Percentiles rank a stretch among this genome's conserved stretches.
Evolutionary conservation across 2,329 filamentous ascomycete genomes (phyloP).

Genomic region (Calonectria hawksworthii): DNA sequence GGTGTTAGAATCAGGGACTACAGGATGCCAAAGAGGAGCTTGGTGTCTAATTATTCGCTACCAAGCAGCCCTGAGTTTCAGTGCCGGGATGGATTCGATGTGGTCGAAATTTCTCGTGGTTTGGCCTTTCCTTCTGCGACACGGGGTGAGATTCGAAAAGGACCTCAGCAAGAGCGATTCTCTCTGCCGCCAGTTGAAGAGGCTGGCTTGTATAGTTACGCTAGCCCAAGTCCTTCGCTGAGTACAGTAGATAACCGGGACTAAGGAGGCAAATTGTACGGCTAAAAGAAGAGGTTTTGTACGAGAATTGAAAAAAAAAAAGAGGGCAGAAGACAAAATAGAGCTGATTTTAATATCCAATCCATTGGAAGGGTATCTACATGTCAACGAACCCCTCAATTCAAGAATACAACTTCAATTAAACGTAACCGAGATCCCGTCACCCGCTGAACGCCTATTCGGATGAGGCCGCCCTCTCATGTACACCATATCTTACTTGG

Average conservation of each 20-base stretch:
- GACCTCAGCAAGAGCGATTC: not conserved
- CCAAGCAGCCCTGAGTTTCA: constrained; percentile 40
- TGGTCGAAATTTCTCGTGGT: constrained; percentile 34
- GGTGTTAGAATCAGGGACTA: constrained; percentile 50
- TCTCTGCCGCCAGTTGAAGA: not conserved
- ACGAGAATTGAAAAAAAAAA: not conserved
- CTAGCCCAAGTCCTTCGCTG: constrained; percentile 24
- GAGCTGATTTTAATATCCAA: constrained; percentile 22
- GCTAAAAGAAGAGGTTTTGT: too few species aligned
- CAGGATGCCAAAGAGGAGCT: constrained; percentile 33
- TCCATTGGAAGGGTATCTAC: constrained; percentile 51
- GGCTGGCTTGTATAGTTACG: not conserved
- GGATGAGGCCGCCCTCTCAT: constrained; percentile 37
- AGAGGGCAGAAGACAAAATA: not conserved
- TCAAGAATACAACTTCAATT: constrained; percentile 38
- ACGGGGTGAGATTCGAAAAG: not conserved
- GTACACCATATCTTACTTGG: constrained; percentile 64
- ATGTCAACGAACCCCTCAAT: constrained; percentile 41
- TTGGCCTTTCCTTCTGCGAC: constrained; percentile 31
- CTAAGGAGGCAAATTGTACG: not conserved
- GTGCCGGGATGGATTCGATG: constrained; percentile 50
- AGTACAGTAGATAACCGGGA: constrained; percentile 3
- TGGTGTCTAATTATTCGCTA: not conserved
- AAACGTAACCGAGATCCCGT: constrained; percentile 44
- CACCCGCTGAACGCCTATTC: constrained; percentile 49